phyloP scores from a whole-genome alignment of 2,329 filamentous ascomycete species.

The Xylariaceae sp. region DNA sequence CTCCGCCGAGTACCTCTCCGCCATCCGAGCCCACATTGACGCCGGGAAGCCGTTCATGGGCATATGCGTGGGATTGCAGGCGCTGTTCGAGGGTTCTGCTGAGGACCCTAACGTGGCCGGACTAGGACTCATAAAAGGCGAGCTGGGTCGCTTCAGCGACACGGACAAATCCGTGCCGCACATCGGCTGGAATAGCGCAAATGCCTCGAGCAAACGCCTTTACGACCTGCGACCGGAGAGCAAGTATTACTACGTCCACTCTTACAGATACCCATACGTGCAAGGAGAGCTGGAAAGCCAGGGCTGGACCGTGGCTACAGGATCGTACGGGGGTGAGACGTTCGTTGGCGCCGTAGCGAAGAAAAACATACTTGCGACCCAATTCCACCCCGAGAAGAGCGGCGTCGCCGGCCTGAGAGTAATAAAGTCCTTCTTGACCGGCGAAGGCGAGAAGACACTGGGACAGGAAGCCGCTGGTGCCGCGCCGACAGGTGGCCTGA shows the following conservation, averaged over 20 bases:
- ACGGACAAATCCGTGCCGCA: constrained; percentile 86
- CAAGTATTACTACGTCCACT: constrained; percentile 99
- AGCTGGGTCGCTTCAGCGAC: constrained; percentile 71
- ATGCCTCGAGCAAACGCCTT: constrained; percentile 52
- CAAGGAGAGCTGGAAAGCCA: constrained; percentile 67
- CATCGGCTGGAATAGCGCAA: constrained; percentile 96
- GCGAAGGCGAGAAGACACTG: constrained; percentile 53
- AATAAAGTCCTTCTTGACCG: constrained; percentile 79
- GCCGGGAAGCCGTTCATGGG: constrained; percentile 97
- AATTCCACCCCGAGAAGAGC: constrained; percentile 98
- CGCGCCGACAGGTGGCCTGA: constrained; percentile 60
- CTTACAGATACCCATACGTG: constrained; percentile 76
- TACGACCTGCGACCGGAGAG: constrained; percentile 74
- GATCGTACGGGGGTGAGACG: constrained; percentile 77
- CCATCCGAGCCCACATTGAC: constrained; percentile 75
- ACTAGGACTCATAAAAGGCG: constrained; percentile 66
- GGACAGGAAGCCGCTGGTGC: constrained; percentile 29
- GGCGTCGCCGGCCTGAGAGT: constrained; percentile 82
- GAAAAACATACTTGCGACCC: constrained; percentile 81
- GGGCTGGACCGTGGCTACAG: constrained; percentile 91
- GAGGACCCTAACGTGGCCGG: constrained; percentile 70
- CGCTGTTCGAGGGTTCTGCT: constrained; percentile 77
- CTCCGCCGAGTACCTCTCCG: constrained; percentile 74
- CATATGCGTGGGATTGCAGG: constrained; percentile 92
- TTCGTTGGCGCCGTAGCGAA: constrained; percentile 88